phyloP scores from a whole-genome alignment of 2,329 filamentous ascomycete genomes.

The Sclerotinia minor region DNA sequence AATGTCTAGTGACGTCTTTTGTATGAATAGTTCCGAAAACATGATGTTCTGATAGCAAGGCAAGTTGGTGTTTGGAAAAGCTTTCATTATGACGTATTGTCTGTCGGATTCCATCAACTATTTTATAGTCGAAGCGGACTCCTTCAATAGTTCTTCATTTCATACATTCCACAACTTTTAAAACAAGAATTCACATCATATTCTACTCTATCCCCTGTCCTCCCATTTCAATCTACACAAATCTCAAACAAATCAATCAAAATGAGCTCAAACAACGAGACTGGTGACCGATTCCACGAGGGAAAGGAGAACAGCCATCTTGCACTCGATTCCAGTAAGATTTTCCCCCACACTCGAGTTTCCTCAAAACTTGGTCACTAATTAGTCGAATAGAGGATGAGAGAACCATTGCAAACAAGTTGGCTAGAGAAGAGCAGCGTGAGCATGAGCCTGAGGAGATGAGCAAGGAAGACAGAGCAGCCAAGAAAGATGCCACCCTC shows the following conservation, averaged over 20 bases:
- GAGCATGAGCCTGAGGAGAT: constrained; percentile 49
- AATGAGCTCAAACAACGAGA: constrained; percentile 58
- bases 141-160: background rate
- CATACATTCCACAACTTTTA: background rate
- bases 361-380: constrained; percentile 13
- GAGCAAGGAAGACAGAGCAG: constrained; percentile 33
- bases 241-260: constrained; percentile 18
- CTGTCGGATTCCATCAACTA: background rate
- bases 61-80: constrained; percentile 4
- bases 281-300: constrained; percentile 73
- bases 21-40: background rate
- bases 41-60: constrained; percentile 16
- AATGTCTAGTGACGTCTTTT: constrained; percentile 21
- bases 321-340: constrained; percentile 69
- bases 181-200: background rate
- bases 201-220: background rate
- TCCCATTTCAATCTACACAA: background rate
- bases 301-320: constrained; percentile 69
- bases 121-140: constrained; percentile 3
- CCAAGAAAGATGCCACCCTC: constrained; percentile 55
- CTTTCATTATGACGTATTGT: constrained; percentile 23
- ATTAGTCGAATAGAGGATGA: constrained; percentile 59
- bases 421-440: constrained; percentile 58
- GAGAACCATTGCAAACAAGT: constrained; percentile 69
- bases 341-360: background rate